These are phyloP conservation scores for Phialocephala sp. DNA, from an alignment of 2,329 filamentous ascomycete genomes.

Conservation along the genomic window DNA sequence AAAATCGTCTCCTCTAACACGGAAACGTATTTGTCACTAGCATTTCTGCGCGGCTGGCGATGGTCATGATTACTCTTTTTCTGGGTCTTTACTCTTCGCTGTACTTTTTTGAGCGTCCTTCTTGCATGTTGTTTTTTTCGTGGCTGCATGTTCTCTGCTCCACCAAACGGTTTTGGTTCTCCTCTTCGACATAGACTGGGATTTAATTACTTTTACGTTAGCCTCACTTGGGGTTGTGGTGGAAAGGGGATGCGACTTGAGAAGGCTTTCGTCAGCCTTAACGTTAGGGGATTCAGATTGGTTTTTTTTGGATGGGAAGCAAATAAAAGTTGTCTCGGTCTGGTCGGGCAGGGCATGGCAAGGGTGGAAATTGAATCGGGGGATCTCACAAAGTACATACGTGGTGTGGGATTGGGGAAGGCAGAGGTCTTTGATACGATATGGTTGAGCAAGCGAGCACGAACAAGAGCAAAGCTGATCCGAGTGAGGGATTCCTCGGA, in stretches of 20 bases:
- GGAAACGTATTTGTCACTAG: conserved; percentile 28
- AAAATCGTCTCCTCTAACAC: conserved; percentile 19
- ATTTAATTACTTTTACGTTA: conserved; percentile 16
- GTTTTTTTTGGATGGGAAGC: conserved; percentile 17
- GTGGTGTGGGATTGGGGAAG: background rate
- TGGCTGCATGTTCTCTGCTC: conserved; percentile 12
- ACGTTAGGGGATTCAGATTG: conserved; percentile 11
- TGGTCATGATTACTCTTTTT: conserved; percentile 26
- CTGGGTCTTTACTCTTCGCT: conserved; percentile 23
- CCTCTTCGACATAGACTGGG: conserved; percentile 33
- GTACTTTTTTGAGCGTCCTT: conserved; percentile 40
- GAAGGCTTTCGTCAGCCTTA: background rate
- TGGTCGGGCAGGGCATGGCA: background rate
- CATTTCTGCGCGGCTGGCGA: conserved; percentile 38
- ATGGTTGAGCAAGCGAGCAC: background rate
- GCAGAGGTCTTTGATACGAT: background rate
- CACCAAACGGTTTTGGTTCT: conserved; percentile 16
- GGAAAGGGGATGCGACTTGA: background rate
- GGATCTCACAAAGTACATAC: background rate
- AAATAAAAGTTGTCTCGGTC: conserved; percentile 14
- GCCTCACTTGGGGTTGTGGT: background rate
- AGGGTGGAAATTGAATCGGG: conserved; percentile 1
- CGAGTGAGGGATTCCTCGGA: conserved; percentile 9
- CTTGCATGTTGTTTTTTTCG: conserved; percentile 38
- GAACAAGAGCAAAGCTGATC: background rate